A percentile compares a stretch with the other conserved stretches of the same genome.
phyloP scores from a whole-genome alignment of 768 basidiomycete species.

The Rhodotorula sphaerocarpa region DNA sequence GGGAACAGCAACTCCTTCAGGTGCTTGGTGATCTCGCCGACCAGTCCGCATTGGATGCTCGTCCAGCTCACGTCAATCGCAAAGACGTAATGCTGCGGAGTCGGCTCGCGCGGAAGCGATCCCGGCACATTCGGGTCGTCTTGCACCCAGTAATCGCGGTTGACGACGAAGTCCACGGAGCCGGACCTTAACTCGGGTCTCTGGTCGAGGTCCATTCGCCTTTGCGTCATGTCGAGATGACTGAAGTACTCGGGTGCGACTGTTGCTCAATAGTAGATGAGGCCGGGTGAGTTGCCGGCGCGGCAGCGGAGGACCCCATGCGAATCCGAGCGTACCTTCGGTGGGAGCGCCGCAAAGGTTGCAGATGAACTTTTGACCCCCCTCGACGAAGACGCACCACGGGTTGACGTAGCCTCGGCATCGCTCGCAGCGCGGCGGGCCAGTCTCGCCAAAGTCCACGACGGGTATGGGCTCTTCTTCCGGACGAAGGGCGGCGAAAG shows the following conservation, averaged over 20 bases:
- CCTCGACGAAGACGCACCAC: constrained; percentile 76
- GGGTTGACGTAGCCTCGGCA: constrained; percentile 91
- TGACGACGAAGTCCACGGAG: constrained; percentile 80
- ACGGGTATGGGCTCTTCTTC: constrained; percentile 63
- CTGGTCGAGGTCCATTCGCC: constrained; percentile 68
- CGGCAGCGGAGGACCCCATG: neutral
- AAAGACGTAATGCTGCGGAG: constrained; percentile 70
- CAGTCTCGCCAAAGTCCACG: constrained; percentile 60
- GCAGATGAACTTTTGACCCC: constrained; percentile 80
- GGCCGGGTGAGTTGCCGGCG: neutral
- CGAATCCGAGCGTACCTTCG: constrained; percentile 56
- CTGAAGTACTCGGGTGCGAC: constrained; percentile 76
- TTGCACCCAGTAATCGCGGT: constrained; percentile 72
- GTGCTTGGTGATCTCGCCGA: constrained; percentile 57
- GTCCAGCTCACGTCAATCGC: constrained; percentile 72
- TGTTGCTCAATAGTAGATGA: constrained; percentile 41
- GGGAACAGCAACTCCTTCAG: constrained; percentile 56
- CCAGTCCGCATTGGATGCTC: constrained; percentile 60
- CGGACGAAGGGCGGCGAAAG: constrained; percentile 72
- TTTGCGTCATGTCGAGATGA: constrained; percentile 65
- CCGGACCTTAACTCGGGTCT: constrained; percentile 83
- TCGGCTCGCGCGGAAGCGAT: constrained; percentile 49
- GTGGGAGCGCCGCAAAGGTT: constrained; percentile 79
- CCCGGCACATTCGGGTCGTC: constrained; percentile 41
- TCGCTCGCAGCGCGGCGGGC: constrained; percentile 72